A percentile compares a stretch with the other conserved stretches of the same genome.
These are phyloP conservation scores for Epichloe festucae DNA, from an alignment of 2,329 filamentous ascomycete species.

Conservation along the genomic window DNA sequence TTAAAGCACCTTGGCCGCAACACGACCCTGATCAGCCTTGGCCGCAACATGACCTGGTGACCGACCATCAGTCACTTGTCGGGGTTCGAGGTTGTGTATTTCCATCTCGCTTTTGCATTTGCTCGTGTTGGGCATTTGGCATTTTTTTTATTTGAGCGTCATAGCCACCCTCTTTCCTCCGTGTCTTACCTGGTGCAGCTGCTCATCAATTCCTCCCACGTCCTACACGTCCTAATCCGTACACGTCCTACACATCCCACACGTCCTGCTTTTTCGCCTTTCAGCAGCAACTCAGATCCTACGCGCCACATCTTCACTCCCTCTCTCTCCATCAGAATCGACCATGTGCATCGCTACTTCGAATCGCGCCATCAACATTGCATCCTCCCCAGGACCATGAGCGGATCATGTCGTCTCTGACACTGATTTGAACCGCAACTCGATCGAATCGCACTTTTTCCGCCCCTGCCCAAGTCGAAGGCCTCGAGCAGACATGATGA, in stretches of 20 bases:
- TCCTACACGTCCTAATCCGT: no score
- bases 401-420: constrained; percentile 9
- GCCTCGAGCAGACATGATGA: constrained; percentile 15
- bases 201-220: neutral
- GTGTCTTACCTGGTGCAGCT: neutral
- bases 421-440: neutral
- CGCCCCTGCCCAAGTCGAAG: neutral
- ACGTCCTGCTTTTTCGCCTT: neutral
- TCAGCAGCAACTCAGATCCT: neutral
- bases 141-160: neutral
- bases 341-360: constrained; percentile 9
- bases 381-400: constrained; percentile 24
- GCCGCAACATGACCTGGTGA: no score
- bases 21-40: neutral
- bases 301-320: neutral
- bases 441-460: neutral
- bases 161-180: neutral
- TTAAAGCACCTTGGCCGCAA: no score
- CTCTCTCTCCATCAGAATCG: neutral
- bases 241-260: no score
- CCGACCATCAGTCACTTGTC: neutral
- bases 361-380: constrained; percentile 13
- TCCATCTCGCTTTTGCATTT: neutral
- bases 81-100: neutral
- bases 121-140: neutral